Percentiles rank a stretch among this genome's conserved stretches.
Conservation (phyloP, 2,329 filamentous ascomycete genomes). For the Fusarium sp. region DNA sequence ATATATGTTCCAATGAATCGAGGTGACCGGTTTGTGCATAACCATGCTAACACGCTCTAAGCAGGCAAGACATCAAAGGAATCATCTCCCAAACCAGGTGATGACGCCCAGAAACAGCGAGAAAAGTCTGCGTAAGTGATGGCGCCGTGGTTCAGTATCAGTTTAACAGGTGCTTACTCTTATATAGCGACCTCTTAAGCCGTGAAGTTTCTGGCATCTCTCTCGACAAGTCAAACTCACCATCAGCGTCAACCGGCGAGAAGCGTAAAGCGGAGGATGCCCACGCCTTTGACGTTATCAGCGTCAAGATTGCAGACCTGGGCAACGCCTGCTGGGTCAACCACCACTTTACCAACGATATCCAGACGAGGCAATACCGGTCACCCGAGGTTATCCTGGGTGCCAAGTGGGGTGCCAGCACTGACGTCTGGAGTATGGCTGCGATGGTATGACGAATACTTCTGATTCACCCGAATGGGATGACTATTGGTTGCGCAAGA, state of each 20-base stretch:
- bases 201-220: constrained; percentile 96
- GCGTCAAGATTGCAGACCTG: constrained; percentile 98
- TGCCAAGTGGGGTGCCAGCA: constrained; percentile 98
- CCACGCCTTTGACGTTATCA: constrained; percentile 79
- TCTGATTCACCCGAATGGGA: background rate
- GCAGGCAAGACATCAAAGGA: constrained; percentile 53
- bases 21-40: background rate
- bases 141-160: background rate
- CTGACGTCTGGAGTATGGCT: constrained; percentile 99
- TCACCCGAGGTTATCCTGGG: constrained; percentile 97
- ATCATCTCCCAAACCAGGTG: constrained; percentile 63
- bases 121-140: constrained; percentile 90
- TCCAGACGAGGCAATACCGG: constrained; percentile 96
- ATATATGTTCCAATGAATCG: background rate
- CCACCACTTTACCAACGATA: constrained; percentile 99
- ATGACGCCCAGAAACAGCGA: constrained; percentile 81
- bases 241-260: constrained; percentile 66
- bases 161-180: constrained; percentile 13
- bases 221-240: constrained; percentile 76
- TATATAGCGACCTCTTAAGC: constrained; percentile 81
- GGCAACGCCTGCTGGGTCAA: constrained; percentile 99
- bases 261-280: constrained; percentile 72
- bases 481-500: background rate
- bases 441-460: constrained; percentile 79
- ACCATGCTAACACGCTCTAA: constrained; percentile 21